Evolutionary conservation across 169 alveolate species (phyloP).

Genomic region (Cryptosporidium ubiquitum): DNA sequence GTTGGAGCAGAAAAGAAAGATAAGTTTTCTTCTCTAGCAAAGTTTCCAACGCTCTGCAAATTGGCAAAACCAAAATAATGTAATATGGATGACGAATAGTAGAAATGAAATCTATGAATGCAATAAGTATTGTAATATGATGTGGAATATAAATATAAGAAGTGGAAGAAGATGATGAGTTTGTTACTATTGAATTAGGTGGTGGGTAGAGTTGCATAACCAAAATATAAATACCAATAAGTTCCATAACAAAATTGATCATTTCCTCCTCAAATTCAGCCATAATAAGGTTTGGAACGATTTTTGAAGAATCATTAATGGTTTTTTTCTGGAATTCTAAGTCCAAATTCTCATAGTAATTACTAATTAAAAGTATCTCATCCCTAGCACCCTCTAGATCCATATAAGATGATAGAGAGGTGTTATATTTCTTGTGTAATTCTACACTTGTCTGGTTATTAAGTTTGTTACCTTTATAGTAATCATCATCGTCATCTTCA

Average conservation of each 20-base stretch:
- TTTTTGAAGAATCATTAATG: slow-evolving; percentile 23
- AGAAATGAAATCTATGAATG: slow-evolving; percentile 64
- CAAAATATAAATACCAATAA: slow-evolving; percentile 67
- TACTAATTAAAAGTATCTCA: slow-evolving; percentile 22
- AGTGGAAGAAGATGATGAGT: slow-evolving; percentile 60
- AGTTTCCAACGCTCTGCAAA: slow-evolving; percentile 68
- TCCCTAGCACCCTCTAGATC: slow-evolving; percentile 33
- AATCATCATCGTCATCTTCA: slow-evolving; percentile 1
- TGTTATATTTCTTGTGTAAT: slow-evolving; percentile 21
- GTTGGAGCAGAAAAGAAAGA: slow-evolving; percentile 52
- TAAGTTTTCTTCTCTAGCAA: slow-evolving; percentile 61
- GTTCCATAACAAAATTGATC: slow-evolving; percentile 70
- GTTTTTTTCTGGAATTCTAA: slow-evolving; percentile 35
- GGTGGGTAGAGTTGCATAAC: slow-evolving; percentile 71
- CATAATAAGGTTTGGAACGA: slow-evolving; percentile 54
- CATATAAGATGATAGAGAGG: slow-evolving; percentile 24
- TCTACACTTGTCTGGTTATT: slow-evolving; percentile 16
- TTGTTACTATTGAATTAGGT: slow-evolving; percentile 37
- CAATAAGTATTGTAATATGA: slow-evolving; percentile 40
- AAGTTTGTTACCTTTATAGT: background rate
- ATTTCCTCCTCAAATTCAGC: slow-evolving; percentile 73
- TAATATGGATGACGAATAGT: slow-evolving; percentile 70
- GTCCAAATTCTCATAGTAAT: slow-evolving; percentile 23
- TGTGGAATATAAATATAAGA: slow-evolving; percentile 63
- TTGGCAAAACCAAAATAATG: slow-evolving; percentile 55